Evolutionary conservation across 1,284 basidiomycete genomes (phyloP), one percentile per base, ranked within the genome.

Genomic region (Melampsora larici-populina): DNA sequence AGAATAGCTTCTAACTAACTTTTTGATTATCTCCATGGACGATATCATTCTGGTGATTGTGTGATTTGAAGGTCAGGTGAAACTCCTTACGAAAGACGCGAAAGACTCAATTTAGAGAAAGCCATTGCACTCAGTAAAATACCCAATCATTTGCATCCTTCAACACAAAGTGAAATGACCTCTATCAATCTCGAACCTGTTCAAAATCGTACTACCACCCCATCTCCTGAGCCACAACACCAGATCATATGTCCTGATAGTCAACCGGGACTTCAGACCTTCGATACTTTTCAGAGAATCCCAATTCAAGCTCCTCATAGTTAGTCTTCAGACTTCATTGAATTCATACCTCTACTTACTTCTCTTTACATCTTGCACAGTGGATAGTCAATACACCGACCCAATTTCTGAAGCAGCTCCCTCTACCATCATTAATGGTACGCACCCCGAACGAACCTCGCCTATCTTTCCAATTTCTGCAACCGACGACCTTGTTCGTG

Each of bases 41-140:
- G 36, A 15, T 46, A 9, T 46, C 9, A 46, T 15, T 17, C 3
- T 46, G 43, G 15, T 46, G 15, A 46, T 46, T 46, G 0, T 13
- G 15, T 46, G 43, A 24, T 58, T n/a, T 58, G 29, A 9, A 58
- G 55, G 21, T 58, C 55, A 24, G 55, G 55, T 24, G 72, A 75
- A 46, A 66, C 63, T 40, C 72, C 72, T 18, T 67, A 55, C 63
- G 48, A 75, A 26, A 51, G 72, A 48, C 49, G 63, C 48, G 72
- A 75, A 55, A 48, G 72, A 29, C 18, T 51, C 15, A 67, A 75
- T 43, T 26, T 75, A 17, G 63, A 75, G 43, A 75, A n/a, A 21
- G 72, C 72, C 24, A 66, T 75, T 36, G 63, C 63, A 40, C 49
- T 75, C 43, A 66, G 63, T 26, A 40, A 67, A 51, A 48, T 31